A percentile compares a stretch with the other conserved stretches of the same genome.
Conservation (phyloP, 257 asterid species). For the Penstemon davidsonii region DNA sequence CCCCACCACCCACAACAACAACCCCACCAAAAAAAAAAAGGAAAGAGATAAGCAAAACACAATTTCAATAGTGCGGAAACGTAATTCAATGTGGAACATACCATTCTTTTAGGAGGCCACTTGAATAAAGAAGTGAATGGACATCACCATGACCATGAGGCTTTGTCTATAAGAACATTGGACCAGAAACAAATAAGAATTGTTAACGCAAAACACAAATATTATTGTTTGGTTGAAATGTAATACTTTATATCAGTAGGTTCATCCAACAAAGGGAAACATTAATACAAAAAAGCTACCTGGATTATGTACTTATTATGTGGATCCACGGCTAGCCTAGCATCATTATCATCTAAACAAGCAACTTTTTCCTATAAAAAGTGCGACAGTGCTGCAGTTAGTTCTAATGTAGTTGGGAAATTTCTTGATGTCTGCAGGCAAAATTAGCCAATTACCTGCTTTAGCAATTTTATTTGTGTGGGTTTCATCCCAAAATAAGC, state of each 20-base stretch:
- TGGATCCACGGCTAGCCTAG: conserved; percentile 87
- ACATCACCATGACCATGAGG: conserved; percentile 99
- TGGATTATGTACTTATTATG: conserved; percentile 74
- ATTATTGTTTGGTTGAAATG: conserved; percentile 17
- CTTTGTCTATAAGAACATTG: conserved; percentile 61
- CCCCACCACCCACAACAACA: too few species aligned
- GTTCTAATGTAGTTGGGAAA: neutral
- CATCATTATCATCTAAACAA: conserved; percentile 96
- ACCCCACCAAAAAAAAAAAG: neutral
- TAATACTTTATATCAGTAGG: conserved; percentile 18
- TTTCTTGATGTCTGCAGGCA: conserved; percentile 5
- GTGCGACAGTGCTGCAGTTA: conserved; percentile 23
- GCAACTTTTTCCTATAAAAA: conserved; percentile 95
- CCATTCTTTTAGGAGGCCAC: conserved; percentile 89
- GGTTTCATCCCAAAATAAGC: conserved; percentile 94
- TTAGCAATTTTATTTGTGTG: conserved; percentile 76
- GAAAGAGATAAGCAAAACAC: neutral
- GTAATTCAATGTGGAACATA: conserved; percentile 35
- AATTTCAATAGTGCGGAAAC: conserved; percentile 16
- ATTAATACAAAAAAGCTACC: conserved; percentile 44
- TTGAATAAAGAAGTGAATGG: conserved; percentile 92
- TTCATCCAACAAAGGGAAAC: neutral
- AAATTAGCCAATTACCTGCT: conserved; percentile 64
- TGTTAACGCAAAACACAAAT: conserved; percentile 16
- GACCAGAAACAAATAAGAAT: conserved; percentile 17